Evolutionary conservation across 805 yeast genomes (phyloP), one percentile per base, ranked within the genome.

Genomic region (Metschnikowia kunwiensis): DNA sequence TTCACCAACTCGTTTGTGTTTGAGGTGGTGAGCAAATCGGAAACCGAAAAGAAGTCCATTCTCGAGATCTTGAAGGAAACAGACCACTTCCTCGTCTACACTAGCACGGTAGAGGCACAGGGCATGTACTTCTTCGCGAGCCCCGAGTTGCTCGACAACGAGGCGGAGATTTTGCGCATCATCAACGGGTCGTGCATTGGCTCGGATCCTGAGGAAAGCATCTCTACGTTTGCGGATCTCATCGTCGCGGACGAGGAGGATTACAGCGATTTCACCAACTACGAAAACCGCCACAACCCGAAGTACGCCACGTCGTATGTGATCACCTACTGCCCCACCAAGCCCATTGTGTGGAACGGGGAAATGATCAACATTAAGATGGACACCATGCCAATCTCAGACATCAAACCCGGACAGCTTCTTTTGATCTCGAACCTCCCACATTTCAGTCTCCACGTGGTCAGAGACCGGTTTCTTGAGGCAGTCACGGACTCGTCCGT

Each of bases 281-380:
- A 36, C 41, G 21, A 46, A 40, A 24, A 24, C 38, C 33, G 41
- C 44, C 27, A 42, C 34, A 32, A 37, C 43, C 62, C 48, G 44
- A 68, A 55, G 13, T 27, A 42, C 48, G 63, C 67, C 16, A 57
- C 67, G 18, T 85, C 87, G 0, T 86, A 85, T 46, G 73, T 86
- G 10, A 50, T 88, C 18, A 82, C 86, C 0, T 60, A 89, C 4
- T 80, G 86, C 50, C 88, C 95, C 0, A 72, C 81, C 2, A 86
- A 86, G 50, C 94, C 96, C 0, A 74, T 89, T 60, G 77, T 85
- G 32, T 91, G 97, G 97, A 88, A 84, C 43, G 97, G 97, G 4
- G 72, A 76, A 12, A 79, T 83, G 44, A 71, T 80, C 24, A 74
- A 78, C 27, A 56, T 85, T 5, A 68, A 70, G 10, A 57, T 77